A percentile compares a stretch with the other conserved stretches of the same genome.
Evolutionary conservation across 176 grass and related monocot species (phyloP).

Genomic region (Thinopyrum elongatum): DNA sequence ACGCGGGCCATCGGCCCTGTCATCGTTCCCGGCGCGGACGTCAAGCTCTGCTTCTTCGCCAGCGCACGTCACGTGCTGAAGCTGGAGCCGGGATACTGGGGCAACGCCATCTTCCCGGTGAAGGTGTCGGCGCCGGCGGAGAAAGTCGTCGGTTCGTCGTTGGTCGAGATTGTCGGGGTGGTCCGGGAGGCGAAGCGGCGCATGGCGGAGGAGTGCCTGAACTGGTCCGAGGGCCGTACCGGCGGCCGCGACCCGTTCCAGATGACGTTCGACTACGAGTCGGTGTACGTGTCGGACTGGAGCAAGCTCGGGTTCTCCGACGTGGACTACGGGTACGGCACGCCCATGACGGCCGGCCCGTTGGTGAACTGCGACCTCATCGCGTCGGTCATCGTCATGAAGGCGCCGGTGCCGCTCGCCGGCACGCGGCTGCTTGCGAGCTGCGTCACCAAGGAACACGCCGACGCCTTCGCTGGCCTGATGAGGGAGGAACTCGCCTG

Average conservation of each 20-base stretch:
- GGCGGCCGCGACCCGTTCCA: constrained; percentile 72
- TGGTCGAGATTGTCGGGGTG: constrained; percentile 61
- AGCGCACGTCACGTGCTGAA: constrained; percentile 72
- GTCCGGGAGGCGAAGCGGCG: constrained; percentile 76
- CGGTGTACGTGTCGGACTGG: constrained; percentile 96
- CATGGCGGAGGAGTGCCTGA: constrained; percentile 68
- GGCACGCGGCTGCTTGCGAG: constrained; percentile 80
- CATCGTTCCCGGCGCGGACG: neutral
- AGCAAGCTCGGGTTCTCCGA: constrained; percentile 94
- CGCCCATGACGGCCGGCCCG: constrained; percentile 67
- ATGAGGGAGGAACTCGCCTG: constrained; percentile 50
- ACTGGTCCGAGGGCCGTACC: constrained; percentile 60
- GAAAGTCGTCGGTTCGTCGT: constrained; percentile 39
- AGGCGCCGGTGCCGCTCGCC: constrained; percentile 63
- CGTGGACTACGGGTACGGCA: constrained; percentile 90
- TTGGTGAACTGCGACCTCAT: constrained; percentile 96
- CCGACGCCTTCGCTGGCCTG: constrained; percentile 46
- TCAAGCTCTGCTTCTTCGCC: constrained; percentile 94
- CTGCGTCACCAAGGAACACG: constrained; percentile 87
- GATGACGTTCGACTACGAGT: constrained; percentile 94
- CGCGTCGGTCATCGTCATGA: constrained; percentile 78
- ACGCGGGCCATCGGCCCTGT: constrained; percentile 42
- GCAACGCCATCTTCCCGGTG: constrained; percentile 96
- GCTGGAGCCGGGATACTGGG: constrained; percentile 78
- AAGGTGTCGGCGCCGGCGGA: constrained; percentile 53